These are phyloP conservation scores for Colletotrichum acutatum DNA, from an alignment of 2,329 filamentous ascomycete genomes.

Conservation along the genomic window DNA sequence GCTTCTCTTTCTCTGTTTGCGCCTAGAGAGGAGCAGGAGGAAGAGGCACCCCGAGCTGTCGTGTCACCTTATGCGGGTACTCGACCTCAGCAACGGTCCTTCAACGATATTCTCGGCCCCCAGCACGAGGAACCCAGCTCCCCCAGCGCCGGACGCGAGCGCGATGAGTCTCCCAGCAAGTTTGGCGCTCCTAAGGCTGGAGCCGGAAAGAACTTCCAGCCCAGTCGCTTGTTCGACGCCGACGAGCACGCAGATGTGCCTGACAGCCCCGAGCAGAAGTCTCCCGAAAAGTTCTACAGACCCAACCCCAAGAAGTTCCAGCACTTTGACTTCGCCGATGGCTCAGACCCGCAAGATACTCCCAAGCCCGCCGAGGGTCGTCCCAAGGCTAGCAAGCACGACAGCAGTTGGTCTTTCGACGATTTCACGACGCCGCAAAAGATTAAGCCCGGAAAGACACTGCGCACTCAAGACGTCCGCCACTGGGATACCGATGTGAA, in stretches of 20 bases:
- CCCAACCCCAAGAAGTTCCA: slow-evolving; percentile 83
- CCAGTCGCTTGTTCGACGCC: slow-evolving; percentile 72
- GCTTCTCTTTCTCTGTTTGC: slow-evolving; percentile 81
- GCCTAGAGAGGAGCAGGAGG: slow-evolving; percentile 68
- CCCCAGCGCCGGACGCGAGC: slow-evolving; percentile 57
- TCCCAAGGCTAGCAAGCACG: slow-evolving; percentile 68
- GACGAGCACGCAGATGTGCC: slow-evolving; percentile 54
- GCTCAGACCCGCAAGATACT: slow-evolving; percentile 62
- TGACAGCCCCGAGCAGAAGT: slow-evolving; percentile 54
- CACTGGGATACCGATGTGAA: slow-evolving; percentile 83
- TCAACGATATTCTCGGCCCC: slow-evolving; percentile 77
- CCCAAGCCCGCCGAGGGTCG: slow-evolving; percentile 56
- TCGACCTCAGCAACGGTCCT: slow-evolving; percentile 73
- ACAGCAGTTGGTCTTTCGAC: slow-evolving; percentile 86
- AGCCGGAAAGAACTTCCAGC: slow-evolving; percentile 69
- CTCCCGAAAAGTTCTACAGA: slow-evolving; percentile 61
- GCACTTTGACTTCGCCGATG: slow-evolving; percentile 86
- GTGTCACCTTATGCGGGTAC: slow-evolving; percentile 71
- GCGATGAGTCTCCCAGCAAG: slow-evolving; percentile 61
- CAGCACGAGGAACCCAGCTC: slow-evolving; percentile 47
- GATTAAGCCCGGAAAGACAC: slow-evolving; percentile 66
- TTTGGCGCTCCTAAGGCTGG: slow-evolving; percentile 62
- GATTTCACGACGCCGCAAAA: slow-evolving; percentile 90
- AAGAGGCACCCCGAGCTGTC: slow-evolving; percentile 45
- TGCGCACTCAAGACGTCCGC: slow-evolving; percentile 75